These are phyloP conservation scores for Odontarrhena argentea DNA, from an alignment of 345 rosid genomes.

Conservation along the genomic window DNA sequence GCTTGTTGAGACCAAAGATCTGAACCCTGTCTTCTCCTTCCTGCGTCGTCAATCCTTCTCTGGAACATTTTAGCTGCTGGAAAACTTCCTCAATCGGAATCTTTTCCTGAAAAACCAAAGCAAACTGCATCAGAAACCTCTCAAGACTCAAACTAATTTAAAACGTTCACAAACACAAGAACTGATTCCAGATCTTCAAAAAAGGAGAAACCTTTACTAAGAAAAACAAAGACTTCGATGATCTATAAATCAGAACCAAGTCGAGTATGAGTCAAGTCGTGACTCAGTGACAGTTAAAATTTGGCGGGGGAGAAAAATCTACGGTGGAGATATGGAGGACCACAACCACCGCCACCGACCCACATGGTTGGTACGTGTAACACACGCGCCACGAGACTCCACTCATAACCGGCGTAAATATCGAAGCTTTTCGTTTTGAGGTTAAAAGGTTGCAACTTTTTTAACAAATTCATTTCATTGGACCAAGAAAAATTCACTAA, in stretches of 20 bases:
- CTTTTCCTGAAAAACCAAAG: constrained; percentile 54
- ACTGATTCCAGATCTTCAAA: background rate
- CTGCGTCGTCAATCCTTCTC: constrained; percentile 58
- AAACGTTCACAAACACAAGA: background rate
- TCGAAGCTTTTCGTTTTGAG: background rate
- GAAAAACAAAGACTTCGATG: background rate
- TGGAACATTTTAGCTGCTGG: constrained; percentile 82
- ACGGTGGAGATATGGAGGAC: constrained; percentile 30
- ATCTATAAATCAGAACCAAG: constrained; percentile 15
- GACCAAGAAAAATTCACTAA: constrained; percentile 22
- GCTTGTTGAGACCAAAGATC: constrained; percentile 93
- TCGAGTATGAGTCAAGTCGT: constrained; percentile 3
- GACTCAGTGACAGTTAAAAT: constrained; percentile 3
- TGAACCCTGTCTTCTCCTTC: constrained; percentile 77
- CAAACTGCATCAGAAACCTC: background rate
- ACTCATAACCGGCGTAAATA: constrained; percentile 21
- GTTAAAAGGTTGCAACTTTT: background rate
- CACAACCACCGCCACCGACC: constrained; percentile 22
- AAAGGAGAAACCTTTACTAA: constrained; percentile 13
- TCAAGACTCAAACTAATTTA: background rate
- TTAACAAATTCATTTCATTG: background rate
- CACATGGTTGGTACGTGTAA: background rate
- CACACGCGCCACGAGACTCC: constrained; percentile 32
- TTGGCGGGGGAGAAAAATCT: background rate
- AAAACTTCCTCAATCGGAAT: constrained; percentile 91